Conservation (phyloP, 192 early-diverging fungal genomes). For the Tieghemiomyces parasiticus region DNA sequence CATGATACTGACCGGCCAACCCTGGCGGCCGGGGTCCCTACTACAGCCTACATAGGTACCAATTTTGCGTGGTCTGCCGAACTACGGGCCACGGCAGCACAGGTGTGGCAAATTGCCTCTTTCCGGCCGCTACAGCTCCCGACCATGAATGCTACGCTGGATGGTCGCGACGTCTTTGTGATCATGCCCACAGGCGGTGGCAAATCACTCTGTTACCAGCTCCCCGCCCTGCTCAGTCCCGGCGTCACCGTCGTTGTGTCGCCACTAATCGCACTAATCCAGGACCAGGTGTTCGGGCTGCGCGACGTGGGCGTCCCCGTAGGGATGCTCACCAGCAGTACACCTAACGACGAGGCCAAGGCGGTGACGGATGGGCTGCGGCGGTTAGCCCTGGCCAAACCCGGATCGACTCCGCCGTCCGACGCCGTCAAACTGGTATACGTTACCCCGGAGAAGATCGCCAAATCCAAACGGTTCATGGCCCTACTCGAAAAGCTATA, state of each 20-base stretch:
- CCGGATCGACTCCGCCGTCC: slow-evolving; percentile 11
- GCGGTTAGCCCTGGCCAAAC: slow-evolving; percentile 10
- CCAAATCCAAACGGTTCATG: slow-evolving; percentile 25
- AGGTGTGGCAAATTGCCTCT: slow-evolving; percentile 26
- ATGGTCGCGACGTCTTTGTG: slow-evolving; percentile 27
- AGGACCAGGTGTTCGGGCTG: slow-evolving; percentile 34
- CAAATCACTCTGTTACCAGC: slow-evolving; percentile 37
- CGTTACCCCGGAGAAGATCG: slow-evolving; percentile 35
- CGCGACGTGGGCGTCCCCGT: slow-evolving; percentile 19
- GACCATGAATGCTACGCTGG: slow-evolving; percentile 34
- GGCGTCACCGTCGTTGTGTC: slow-evolving; percentile 34
- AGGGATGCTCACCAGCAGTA: slow-evolving; percentile 27
- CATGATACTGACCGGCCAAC: no score
- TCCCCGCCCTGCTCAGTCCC: slow-evolving; percentile 23
- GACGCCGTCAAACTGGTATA: slow-evolving; percentile 20
- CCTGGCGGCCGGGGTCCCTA: no score
- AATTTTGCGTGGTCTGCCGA: slow-evolving; percentile 34
- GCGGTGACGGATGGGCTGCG: slow-evolving; percentile 20
- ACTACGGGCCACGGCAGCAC: slow-evolving; percentile 19
- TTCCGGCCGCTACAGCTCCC: slow-evolving; percentile 32
- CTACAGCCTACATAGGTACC: no score
- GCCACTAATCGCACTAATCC: slow-evolving; percentile 34
- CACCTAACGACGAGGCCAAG: slow-evolving; percentile 17
- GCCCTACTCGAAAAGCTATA: slow-evolving; percentile 25
- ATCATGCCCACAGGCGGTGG: slow-evolving; percentile 35